Percentiles rank a stretch among this genome's conserved stretches.
These are phyloP conservation scores for Thuja plicata DNA, from an alignment of 83 land plant genomes.

Conservation along the genomic window DNA sequence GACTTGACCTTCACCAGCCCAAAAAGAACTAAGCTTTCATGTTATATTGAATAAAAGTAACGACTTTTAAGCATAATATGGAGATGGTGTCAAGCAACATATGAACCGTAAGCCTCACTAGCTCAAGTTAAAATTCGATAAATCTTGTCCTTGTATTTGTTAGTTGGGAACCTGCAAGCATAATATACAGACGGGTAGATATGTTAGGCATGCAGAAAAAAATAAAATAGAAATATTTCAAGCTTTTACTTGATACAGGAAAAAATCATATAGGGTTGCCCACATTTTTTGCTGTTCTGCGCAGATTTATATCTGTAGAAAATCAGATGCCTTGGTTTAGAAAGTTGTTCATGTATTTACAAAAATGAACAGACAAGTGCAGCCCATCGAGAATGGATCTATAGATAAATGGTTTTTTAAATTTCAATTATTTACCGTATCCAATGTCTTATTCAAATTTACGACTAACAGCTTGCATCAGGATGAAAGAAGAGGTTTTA, in stretches of 20 bases:
- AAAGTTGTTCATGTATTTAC: background rate
- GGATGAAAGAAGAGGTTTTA: no score
- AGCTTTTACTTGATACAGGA: background rate
- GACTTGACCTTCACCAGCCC: background rate
- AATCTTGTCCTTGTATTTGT: background rate
- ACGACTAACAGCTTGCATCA: no score
- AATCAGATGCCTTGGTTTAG: background rate
- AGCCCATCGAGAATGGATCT: background rate
- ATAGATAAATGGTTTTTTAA: background rate
- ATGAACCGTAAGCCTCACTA: background rate
- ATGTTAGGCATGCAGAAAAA: background rate
- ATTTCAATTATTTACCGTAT: no score
- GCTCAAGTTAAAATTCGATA: background rate
- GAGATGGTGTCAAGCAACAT: background rate
- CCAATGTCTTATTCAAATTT: no score
- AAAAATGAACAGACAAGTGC: background rate
- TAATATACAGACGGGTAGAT: background rate
- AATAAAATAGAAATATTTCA: background rate
- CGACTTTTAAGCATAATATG: background rate
- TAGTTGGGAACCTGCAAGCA: background rate
- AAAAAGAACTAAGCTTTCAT: background rate
- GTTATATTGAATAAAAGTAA: background rate
- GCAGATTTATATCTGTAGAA: background rate
- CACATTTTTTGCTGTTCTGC: background rate
- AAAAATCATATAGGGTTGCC: background rate